Evolutionary conservation across 1,139 yeast genomes (phyloP).

Genomic region (Saccharomyces pastorianus): DNA sequence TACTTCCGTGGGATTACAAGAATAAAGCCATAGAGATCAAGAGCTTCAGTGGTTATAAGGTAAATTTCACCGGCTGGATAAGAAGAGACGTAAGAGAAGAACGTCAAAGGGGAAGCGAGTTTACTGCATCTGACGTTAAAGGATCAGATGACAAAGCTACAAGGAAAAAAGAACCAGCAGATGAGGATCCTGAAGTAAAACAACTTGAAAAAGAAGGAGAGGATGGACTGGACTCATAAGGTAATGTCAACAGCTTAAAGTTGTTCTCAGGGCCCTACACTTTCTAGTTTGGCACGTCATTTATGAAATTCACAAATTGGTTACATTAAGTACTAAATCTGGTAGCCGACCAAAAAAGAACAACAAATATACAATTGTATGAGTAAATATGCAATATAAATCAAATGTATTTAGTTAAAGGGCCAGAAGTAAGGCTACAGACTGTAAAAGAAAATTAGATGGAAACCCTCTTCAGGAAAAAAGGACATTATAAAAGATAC

Average conservation of each 20-base stretch:
- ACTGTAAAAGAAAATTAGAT: not conserved
- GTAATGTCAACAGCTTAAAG: not conserved
- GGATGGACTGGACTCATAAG: not conserved
- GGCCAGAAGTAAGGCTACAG: not conserved
- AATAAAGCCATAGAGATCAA: slow-evolving; percentile 14
- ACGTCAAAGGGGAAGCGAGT: slow-evolving; percentile 1
- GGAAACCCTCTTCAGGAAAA: not conserved
- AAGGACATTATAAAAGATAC: not conserved
- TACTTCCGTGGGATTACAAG: slow-evolving; percentile 18
- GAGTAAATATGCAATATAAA: not conserved
- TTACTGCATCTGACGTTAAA: not conserved
- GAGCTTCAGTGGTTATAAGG: slow-evolving; percentile 23
- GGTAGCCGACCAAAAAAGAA: not conserved
- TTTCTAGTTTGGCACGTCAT: not conserved
- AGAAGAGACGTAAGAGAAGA: slow-evolving; percentile 14
- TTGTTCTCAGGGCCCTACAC: not conserved
- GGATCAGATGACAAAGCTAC: slow-evolving; percentile 2
- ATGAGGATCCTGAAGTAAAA: not conserved
- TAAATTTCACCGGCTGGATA: slow-evolving; percentile 23
- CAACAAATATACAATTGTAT: not conserved
- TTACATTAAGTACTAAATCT: not conserved
- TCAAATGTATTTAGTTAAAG: not conserved
- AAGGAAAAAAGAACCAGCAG: slow-evolving; percentile 1
- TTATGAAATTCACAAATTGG: not conserved
- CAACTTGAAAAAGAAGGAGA: not conserved